Percentiles rank a stretch among this genome's conserved stretches.
Conservation (phyloP, 2,329 filamentous ascomycete species). For the Apiospora phragmitis region DNA sequence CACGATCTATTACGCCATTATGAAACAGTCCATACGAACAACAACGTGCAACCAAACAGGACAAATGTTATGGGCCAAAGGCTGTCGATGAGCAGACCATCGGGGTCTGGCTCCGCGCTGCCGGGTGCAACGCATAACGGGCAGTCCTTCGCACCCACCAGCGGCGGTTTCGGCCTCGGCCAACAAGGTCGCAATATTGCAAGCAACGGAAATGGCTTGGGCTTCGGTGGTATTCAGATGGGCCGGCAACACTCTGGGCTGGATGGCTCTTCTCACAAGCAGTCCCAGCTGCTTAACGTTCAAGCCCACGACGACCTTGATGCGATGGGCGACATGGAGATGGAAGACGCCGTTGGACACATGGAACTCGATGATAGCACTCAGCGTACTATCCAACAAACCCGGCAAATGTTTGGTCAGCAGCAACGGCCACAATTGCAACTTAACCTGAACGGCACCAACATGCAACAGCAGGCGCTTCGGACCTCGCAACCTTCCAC, state of each 20-base stretch:
- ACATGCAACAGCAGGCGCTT: slow-evolving; percentile 73
- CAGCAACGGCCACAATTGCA: slow-evolving; percentile 72
- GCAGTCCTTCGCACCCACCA: slow-evolving; percentile 26
- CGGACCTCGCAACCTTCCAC: slow-evolving; percentile 85
- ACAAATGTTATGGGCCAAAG: slow-evolving; percentile 30
- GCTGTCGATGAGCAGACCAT: slow-evolving; percentile 30
- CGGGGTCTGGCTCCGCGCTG: slow-evolving; percentile 26
- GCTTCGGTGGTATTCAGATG: slow-evolving; percentile 38
- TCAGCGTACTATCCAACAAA: slow-evolving; percentile 67
- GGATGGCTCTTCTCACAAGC: slow-evolving; percentile 37
- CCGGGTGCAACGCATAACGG: slow-evolving; percentile 27
- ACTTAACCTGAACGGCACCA: slow-evolving; percentile 78
- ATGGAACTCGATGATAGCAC: slow-evolving; percentile 61
- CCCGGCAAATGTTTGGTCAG: slow-evolving; percentile 64
- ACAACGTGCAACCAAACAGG: slow-evolving; percentile 37
- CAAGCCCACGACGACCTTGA: slow-evolving; percentile 68
- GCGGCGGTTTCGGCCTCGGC: slow-evolving; percentile 28
- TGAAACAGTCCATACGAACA: slow-evolving; percentile 84
- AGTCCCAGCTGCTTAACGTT: slow-evolving; percentile 46
- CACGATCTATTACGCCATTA: slow-evolving; percentile 97
- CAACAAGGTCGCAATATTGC: slow-evolving; percentile 26
- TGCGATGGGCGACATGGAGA: slow-evolving; percentile 90
- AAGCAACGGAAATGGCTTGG: slow-evolving; percentile 21
- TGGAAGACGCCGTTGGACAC: slow-evolving; percentile 77
- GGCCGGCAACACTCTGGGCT: slow-evolving; percentile 34